Conservation (phyloP, 805 yeast species). For the Wickerhamia fluorescens region DNA sequence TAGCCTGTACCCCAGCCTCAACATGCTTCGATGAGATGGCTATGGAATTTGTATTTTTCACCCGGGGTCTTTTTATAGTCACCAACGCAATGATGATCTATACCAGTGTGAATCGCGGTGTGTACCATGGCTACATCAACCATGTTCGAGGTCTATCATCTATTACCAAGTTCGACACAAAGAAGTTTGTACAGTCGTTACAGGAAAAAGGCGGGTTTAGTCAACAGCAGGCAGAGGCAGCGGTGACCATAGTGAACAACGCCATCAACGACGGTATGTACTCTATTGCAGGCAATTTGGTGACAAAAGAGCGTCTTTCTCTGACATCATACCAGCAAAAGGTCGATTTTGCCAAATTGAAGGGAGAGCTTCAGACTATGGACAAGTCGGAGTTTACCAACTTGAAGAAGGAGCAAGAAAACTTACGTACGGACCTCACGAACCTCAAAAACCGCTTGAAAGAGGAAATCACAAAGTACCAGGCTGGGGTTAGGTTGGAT, state of each 20-base stretch:
- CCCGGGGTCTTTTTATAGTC: too few species aligned
- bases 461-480: conserved; percentile 86
- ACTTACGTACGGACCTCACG: conserved; percentile 76
- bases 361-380: conserved; percentile 83
- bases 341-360: conserved; percentile 90
- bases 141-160: too few species aligned
- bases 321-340: conserved; percentile 90
- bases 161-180: conserved; percentile 63
- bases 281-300: conserved; percentile 67
- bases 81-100: too few species aligned
- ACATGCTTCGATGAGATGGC: too few species aligned
- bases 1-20: too few species aligned
- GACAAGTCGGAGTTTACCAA: conserved; percentile 81
- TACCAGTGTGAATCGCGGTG: too few species aligned
- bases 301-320: conserved; percentile 77
- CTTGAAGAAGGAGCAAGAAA: conserved; percentile 80
- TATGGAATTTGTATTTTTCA: too few species aligned
- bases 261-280: conserved; percentile 78
- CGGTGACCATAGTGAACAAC: conserved; percentile 62
- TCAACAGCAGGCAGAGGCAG: conserved; percentile 69
- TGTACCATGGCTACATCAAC: too few species aligned
- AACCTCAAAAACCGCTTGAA: conserved; percentile 75
- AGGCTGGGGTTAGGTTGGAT: conserved; percentile 86
- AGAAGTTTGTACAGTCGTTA: conserved; percentile 59
- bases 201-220: conserved; percentile 63